Percentiles rank a stretch among this genome's conserved stretches.
These are phyloP conservation scores for Bacterosira constricta DNA, from an alignment of 108 stramenopile genomes.

Conservation along the genomic window DNA sequence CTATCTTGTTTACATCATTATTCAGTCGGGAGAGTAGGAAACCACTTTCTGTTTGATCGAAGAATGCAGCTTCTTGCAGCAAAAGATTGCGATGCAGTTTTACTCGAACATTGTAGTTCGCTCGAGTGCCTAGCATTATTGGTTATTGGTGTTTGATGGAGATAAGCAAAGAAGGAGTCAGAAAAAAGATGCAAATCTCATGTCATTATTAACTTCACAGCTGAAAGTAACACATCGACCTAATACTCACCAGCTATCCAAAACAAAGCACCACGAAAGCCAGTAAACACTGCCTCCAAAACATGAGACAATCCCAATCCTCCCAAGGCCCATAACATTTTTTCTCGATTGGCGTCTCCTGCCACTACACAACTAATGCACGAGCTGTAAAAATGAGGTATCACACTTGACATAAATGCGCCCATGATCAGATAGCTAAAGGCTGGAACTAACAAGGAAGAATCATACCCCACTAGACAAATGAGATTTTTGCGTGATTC, in stretches of 20 bases:
- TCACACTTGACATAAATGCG: slow-evolving; percentile 75
- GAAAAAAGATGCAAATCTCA: not conserved
- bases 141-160: not conserved
- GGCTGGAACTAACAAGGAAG: slow-evolving; percentile 66
- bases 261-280: slow-evolving; percentile 79
- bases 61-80: slow-evolving; percentile 89
- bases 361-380: slow-evolving; percentile 75
- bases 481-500: slow-evolving; percentile 77
- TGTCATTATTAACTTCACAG: not conserved
- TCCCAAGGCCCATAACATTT: slow-evolving; percentile 55
- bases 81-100: slow-evolving; percentile 85
- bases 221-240: not conserved
- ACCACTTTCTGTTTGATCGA: slow-evolving; percentile 82
- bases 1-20: slow-evolving; percentile 90
- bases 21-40: slow-evolving; percentile 81
- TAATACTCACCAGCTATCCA: slow-evolving; percentile 82
- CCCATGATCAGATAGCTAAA: slow-evolving; percentile 75
- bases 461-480: slow-evolving; percentile 76
- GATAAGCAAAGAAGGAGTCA: not conserved
- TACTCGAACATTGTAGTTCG: slow-evolving; percentile 86
- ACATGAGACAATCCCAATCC: slow-evolving; percentile 65
- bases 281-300: slow-evolving; percentile 78
- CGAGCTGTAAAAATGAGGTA: slow-evolving; percentile 73
- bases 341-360: slow-evolving; percentile 49
- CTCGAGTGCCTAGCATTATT: slow-evolving; percentile 60